Base-by-base conservation (phyloP, 108 stramenopile genomes). In the Skeletonema tropicum region DNA sequence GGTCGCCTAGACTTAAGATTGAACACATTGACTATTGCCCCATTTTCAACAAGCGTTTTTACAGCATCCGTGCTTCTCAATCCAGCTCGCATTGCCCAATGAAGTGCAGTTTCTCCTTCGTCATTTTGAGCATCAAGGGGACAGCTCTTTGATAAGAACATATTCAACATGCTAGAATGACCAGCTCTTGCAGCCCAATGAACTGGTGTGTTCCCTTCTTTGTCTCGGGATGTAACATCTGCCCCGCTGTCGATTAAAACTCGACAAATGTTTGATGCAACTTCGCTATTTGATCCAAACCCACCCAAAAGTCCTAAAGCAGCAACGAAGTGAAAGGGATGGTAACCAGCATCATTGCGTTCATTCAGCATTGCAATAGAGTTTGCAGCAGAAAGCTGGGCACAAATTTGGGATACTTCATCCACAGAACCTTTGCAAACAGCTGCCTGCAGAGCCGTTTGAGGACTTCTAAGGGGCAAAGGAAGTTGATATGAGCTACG, bases 151-250 rank as follows among this genome's bases (percentile, higher is more conserved):
- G 82, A 29, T 26, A 94, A 71, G 70, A 97, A 73, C 62, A 90
- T 64, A 60, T 85, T 77, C n/a, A 83, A 80, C 33, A 91, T 75
- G 3, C 68, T 80, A 55, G 66, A 71, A 71, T 95, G 88, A 38
- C 94, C 94, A 29, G 86, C 87, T 19, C 94, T 82, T 17, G 92
- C 88, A 14, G 91, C 92, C 94, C 94, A 95, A 72, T 95, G 94
- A 30, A 93, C 66, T 1, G 92, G 83, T 17, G 90, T 90, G 63
- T 92, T 93, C 10, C 94, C 90, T 21, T 88, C 68, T 35, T 65
- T 69, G 73, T 95, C 94, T n/a, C 66, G 41, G 29, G 73, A 70
- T 5, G 80, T 76, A 6, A 86, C 82, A 68, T 90, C 88, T 48
- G 73, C 76, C 17, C 87, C 87, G 45, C 86, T 89, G 19, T 86